Evolutionary conservation across 352 stramenopile genomes (phyloP).

Genomic region (Blastocystis hominis): DNA sequence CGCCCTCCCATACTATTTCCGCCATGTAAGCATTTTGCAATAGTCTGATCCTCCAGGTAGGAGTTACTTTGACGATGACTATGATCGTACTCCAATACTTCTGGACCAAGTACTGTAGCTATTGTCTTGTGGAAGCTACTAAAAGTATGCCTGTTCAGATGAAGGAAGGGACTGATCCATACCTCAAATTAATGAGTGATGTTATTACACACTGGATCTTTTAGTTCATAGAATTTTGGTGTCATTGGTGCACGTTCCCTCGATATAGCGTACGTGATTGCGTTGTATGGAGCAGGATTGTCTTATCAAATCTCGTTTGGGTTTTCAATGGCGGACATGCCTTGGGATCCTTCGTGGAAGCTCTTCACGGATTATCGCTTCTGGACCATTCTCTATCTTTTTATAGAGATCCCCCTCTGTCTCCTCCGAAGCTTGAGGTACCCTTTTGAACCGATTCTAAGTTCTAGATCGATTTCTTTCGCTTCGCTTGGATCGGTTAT

Average conservation of each 20-base stretch:
- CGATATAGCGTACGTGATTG: slow-evolving; percentile 17
- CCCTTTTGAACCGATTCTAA: neutral
- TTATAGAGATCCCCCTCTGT: slow-evolving; percentile 21
- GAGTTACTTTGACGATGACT: neutral
- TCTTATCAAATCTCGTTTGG: slow-evolving; percentile 36
- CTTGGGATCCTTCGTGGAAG: neutral
- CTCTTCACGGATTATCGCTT: neutral
- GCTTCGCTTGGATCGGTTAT: slow-evolving; percentile 21
- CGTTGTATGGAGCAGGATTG: slow-evolving; percentile 18
- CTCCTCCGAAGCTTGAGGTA: neutral
- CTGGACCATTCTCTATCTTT: slow-evolving; percentile 13
- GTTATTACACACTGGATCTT: neutral
- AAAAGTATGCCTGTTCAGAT: neutral
- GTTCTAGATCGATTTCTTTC: neutral
- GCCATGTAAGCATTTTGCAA: neutral
- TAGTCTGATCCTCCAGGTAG: neutral
- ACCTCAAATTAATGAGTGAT: neutral
- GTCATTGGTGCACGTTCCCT: neutral
- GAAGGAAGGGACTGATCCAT: slow-evolving; percentile 29
- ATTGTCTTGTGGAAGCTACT: neutral
- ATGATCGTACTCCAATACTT: slow-evolving; percentile 31
- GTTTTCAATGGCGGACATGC: slow-evolving; percentile 33
- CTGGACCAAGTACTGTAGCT: slow-evolving; percentile 35
- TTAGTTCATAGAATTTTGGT: neutral
- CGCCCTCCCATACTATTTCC: slow-evolving; percentile 12